Percentiles rank a stretch among this genome's conserved stretches.
phyloP scores from a whole-genome alignment of 495 filamentous ascomycete species.

The Penicillium fimorum region DNA sequence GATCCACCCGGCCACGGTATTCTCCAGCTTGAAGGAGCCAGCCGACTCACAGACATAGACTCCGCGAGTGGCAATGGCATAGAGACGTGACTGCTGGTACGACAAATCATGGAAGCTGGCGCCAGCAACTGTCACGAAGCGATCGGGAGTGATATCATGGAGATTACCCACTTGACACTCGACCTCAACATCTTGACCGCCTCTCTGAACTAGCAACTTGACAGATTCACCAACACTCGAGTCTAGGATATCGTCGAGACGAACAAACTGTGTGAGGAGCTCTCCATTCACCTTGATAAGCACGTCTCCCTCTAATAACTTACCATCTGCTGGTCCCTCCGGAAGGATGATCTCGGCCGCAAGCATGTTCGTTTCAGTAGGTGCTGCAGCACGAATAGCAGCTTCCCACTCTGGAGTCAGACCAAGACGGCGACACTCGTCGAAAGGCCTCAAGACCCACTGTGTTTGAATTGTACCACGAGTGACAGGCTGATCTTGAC shows the following conservation, averaged over 20 bases:
- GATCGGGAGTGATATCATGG: constrained; percentile 91
- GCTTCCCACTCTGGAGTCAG: constrained; percentile 83
- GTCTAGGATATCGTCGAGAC: constrained; percentile 91
- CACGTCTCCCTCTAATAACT: constrained; percentile 94
- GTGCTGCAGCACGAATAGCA: constrained; percentile 74
- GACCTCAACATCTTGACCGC: constrained; percentile 82
- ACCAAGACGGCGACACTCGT: constrained; percentile 91
- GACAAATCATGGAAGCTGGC: constrained; percentile 93
- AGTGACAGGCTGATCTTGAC: constrained; percentile 66
- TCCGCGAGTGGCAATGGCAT: constrained; percentile 85
- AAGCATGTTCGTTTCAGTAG: constrained; percentile 93
- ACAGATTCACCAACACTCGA: constrained; percentile 75
- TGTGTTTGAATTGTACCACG: constrained; percentile 97
- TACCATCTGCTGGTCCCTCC: constrained; percentile 78
- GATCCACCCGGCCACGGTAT: constrained; percentile 86
- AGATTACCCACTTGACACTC: constrained; percentile 85
- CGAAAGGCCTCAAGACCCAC: constrained; percentile 95
- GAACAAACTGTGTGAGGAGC: constrained; percentile 88
- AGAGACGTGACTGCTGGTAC: constrained; percentile 92
- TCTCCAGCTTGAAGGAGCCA: constrained; percentile 92
- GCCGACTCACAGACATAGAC: constrained; percentile 95
- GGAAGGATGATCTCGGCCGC: constrained; percentile 94
- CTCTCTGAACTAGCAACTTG: constrained; percentile 77
- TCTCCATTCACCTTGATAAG: constrained; percentile 92
- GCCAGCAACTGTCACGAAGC: constrained; percentile 90